Conservation (phyloP, 225 moss, liverwort and hornwort genomes). For the Physcomitrellopsis africana region DNA sequence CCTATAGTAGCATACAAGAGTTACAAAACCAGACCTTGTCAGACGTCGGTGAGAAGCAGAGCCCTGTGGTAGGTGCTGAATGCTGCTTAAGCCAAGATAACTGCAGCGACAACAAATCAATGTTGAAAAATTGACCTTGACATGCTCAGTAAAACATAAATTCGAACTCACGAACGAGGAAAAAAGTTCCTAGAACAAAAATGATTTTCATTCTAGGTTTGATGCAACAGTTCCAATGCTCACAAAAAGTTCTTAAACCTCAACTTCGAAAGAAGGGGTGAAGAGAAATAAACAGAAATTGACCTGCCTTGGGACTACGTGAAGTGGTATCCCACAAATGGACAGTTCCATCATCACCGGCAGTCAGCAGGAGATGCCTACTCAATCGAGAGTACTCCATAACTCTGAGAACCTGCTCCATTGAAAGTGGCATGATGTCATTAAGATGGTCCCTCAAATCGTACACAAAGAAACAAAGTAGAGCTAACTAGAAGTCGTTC, state of each 20-base stretch:
- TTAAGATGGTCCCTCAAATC: slow-evolving; percentile 1
- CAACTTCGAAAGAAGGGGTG: neutral
- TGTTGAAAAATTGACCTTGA: neutral
- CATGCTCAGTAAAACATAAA: neutral
- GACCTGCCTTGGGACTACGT: slow-evolving; percentile 92
- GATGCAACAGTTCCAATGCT: neutral
- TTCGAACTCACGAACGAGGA: slow-evolving; percentile 2
- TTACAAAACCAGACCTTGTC: slow-evolving; percentile 61
- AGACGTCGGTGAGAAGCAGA: slow-evolving; percentile 80
- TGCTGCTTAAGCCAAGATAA: slow-evolving; percentile 86
- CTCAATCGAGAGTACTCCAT: slow-evolving; percentile 97
- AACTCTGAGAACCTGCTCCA: slow-evolving; percentile 81
- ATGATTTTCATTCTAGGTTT: neutral
- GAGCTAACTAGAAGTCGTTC: neutral
- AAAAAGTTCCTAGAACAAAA: neutral
- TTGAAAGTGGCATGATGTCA: neutral
- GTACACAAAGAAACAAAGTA: neutral
- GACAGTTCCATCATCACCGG: slow-evolving; percentile 86
- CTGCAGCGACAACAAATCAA: slow-evolving; percentile 37
- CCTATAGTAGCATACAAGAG: slow-evolving; percentile 6
- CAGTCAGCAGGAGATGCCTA: slow-evolving; percentile 86
- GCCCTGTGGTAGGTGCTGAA: slow-evolving; percentile 79
- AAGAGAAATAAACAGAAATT: slow-evolving; percentile 41
- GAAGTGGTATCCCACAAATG: slow-evolving; percentile 84
- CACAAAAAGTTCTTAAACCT: neutral